Evolutionary conservation across 2,329 filamentous ascomycete species (phyloP).

Genomic region (Fusarium odoratissimum): DNA sequence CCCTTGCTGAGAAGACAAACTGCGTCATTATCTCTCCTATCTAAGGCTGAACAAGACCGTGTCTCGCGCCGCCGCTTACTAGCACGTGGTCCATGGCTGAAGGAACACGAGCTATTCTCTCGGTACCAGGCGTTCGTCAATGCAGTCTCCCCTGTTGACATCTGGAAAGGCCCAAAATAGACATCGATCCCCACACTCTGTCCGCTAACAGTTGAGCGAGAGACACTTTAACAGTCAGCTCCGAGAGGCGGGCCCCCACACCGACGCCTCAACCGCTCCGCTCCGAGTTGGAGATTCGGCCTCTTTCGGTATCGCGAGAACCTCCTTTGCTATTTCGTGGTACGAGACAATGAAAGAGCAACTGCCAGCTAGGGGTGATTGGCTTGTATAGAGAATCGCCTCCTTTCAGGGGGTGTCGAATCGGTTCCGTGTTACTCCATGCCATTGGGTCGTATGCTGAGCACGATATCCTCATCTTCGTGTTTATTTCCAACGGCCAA

Average conservation of each 20-base stretch:
- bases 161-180: conserved; percentile 41
- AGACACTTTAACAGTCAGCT: conserved; percentile 15
- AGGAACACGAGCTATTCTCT: conserved; percentile 37
- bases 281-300: conserved; percentile 32
- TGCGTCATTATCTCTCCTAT: conserved; percentile 16
- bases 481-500: neutral
- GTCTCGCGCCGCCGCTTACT: conserved; percentile 23
- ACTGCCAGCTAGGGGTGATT: neutral
- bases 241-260: conserved; percentile 35
- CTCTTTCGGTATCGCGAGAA: conserved; percentile 29
- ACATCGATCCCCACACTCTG: conserved; percentile 34
- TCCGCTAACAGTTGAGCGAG: conserved; percentile 22
- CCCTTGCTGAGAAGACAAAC: conserved; percentile 6
- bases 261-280: conserved; percentile 26
- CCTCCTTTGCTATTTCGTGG: conserved; percentile 9
- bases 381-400: neutral
- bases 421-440: neutral
- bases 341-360: neutral
- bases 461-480: conserved; percentile 14
- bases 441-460: conserved; percentile 5
- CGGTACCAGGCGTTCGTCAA: conserved; percentile 28
- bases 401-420: neutral
- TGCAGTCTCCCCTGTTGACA: conserved; percentile 35
- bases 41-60: conserved; percentile 34
- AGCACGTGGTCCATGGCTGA: conserved; percentile 32